Evolutionary conservation across 352 stramenopile species (phyloP).

Genomic region (Globisporangium radiosum): DNA sequence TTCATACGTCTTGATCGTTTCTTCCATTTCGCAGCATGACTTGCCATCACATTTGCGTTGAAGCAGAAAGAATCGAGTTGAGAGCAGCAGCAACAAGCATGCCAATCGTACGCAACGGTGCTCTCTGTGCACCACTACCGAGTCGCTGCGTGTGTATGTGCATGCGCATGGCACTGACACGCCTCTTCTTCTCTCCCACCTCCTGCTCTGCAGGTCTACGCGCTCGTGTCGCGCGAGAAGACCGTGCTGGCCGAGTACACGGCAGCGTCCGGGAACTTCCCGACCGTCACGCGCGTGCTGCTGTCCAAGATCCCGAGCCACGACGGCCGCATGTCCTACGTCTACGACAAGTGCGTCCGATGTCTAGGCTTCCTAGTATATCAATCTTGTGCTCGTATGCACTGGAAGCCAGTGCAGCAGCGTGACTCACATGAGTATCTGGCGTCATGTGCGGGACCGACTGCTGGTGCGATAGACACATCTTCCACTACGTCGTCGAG

Average conservation of each 20-base stretch:
- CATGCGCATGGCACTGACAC: neutral
- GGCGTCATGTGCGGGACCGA: no score
- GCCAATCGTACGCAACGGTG: conserved; percentile 11
- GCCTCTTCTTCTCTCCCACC: no score
- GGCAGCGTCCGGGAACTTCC: conserved; percentile 95
- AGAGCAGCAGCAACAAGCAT: neutral
- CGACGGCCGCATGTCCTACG: conserved; percentile 96
- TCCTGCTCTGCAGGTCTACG: conserved; percentile 82
- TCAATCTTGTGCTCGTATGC: neutral
- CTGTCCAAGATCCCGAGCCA: conserved; percentile 93
- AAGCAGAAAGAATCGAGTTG: neutral
- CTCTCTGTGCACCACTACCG: neutral
- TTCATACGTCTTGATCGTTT: neutral
- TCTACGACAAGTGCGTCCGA: conserved; percentile 92
- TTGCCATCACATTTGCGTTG: neutral
- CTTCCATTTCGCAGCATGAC: neutral
- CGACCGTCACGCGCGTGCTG: conserved; percentile 95
- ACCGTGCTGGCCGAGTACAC: conserved; percentile 98
- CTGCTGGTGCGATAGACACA: conserved; percentile 30
- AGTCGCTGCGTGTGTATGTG: neutral
- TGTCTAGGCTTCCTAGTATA: neutral
- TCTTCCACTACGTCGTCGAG: conserved; percentile 97
- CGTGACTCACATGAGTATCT: neutral
- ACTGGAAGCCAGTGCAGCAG: no score
- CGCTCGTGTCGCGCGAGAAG: conserved; percentile 95